Percentiles rank a stretch among this genome's conserved stretches.
Conservation (phyloP, 129 eudicot genomes). For the Pulicaria dysenterica region DNA sequence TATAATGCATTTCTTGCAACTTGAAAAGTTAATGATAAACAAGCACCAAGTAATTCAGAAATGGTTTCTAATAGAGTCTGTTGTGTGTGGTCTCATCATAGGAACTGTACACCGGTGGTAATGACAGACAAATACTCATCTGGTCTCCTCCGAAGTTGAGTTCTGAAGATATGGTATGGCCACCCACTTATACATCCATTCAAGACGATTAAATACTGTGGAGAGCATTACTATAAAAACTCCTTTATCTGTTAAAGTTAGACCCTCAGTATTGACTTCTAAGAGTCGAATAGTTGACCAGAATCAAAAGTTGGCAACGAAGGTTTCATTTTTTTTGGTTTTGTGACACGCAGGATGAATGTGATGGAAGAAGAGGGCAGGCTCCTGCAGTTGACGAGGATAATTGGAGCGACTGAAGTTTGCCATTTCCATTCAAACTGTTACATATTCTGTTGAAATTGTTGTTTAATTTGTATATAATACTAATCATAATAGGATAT, state of each 20-base stretch:
- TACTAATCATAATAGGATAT: too few species aligned
- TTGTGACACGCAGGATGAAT: conserved; percentile 54
- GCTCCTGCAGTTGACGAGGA: conserved; percentile 60
- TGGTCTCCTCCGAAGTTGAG: conserved; percentile 76
- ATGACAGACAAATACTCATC: conserved; percentile 86
- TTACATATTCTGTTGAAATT: background rate
- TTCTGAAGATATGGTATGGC: conserved; percentile 60
- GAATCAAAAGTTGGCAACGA: too few species aligned
- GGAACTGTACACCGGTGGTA: conserved; percentile 90
- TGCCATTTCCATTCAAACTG: conserved; percentile 4
- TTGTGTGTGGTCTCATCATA: conserved; percentile 27
- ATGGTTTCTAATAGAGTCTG: background rate
- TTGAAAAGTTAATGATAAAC: background rate
- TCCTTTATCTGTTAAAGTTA: background rate
- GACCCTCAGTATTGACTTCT: background rate
- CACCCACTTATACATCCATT: background rate
- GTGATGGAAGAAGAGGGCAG: conserved; percentile 43
- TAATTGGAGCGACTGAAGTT: conserved; percentile 85
- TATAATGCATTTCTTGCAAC: background rate
- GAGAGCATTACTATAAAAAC: background rate
- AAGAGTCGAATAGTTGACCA: background rate
- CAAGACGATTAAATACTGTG: background rate
- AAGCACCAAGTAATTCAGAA: background rate
- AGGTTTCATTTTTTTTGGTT: background rate
- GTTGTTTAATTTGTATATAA: conserved; percentile 3